Evolutionary conservation across 768 basidiomycete species (phyloP).

Genomic region (Lactarius evosmus): DNA sequence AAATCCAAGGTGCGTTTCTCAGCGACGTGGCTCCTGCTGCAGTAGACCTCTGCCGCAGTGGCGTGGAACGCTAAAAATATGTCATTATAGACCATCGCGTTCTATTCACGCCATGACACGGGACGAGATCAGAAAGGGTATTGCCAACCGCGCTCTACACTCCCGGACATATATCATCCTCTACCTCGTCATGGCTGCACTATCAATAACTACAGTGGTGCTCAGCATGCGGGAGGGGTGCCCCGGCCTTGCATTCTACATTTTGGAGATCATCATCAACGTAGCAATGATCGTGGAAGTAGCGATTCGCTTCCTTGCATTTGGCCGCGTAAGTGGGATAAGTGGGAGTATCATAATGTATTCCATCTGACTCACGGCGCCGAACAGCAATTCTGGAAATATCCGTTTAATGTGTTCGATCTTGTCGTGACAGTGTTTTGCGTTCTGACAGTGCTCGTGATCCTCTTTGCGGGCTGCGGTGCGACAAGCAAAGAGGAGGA

Average conservation of each 20-base stretch:
- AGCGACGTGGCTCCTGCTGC: conserved; percentile 15
- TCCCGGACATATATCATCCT: conserved; percentile 83
- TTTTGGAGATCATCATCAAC: conserved; percentile 87
- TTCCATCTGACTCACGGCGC: conserved; percentile 5
- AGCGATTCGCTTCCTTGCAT: conserved; percentile 83
- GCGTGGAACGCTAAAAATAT: conserved; percentile 10
- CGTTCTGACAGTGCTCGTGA: conserved; percentile 80
- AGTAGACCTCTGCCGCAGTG: conserved; percentile 21
- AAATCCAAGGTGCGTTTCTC: conserved; percentile 30
- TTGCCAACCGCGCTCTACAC: conserved; percentile 89
- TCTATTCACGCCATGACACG: conserved; percentile 86
- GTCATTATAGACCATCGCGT: conserved; percentile 54
- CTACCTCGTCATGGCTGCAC: conserved; percentile 84
- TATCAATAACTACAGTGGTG: conserved; percentile 82
- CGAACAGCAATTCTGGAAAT: conserved; percentile 90
- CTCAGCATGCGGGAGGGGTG: conserved; percentile 82
- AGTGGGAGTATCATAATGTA: background rate
- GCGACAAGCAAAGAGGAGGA: conserved; percentile 88
- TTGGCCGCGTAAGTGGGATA: conserved; percentile 70
- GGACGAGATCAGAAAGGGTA: conserved; percentile 75
- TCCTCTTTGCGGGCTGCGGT: conserved; percentile 85
- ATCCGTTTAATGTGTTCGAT: conserved; percentile 89
- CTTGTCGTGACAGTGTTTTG: conserved; percentile 87
- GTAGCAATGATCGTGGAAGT: conserved; percentile 94
- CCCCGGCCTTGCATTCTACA: conserved; percentile 82